Percentiles rank a stretch among this genome's conserved stretches.
These are phyloP conservation scores for Lipomyces mesembrius DNA, from an alignment of 805 yeast genomes.

Conservation along the genomic window DNA sequence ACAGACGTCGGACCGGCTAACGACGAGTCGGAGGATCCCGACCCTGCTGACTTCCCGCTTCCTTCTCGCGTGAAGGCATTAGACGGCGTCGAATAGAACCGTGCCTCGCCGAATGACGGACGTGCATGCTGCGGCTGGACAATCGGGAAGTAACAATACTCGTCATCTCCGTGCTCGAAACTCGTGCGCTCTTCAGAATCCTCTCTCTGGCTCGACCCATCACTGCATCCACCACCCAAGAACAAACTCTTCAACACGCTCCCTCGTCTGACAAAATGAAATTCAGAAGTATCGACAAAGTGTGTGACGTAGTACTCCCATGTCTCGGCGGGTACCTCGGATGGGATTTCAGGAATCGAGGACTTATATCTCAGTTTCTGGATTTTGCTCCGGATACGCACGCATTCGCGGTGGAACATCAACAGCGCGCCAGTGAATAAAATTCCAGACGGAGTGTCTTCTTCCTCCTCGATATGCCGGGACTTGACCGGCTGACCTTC, in stretches of 20 bases:
- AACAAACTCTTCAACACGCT: slow-evolving; percentile 22
- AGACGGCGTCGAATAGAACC: neutral
- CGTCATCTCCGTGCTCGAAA: slow-evolving; percentile 8
- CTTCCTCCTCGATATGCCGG: slow-evolving; percentile 14
- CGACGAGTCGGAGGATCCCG: slow-evolving; percentile 19
- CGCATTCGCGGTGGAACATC: slow-evolving; percentile 32
- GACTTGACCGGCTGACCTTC: neutral
- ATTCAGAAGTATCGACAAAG: slow-evolving; percentile 20
- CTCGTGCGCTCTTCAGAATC: slow-evolving; percentile 3
- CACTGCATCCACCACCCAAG: neutral
- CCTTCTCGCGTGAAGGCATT: neutral
- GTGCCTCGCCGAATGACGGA: neutral
- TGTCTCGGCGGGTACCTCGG: slow-evolving; percentile 32
- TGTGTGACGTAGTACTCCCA: slow-evolving; percentile 33
- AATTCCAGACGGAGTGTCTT: slow-evolving; percentile 28
- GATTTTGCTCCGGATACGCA: slow-evolving; percentile 32
- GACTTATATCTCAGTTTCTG: slow-evolving; percentile 22
- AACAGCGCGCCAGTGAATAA: slow-evolving; percentile 19
- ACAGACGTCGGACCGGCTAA: slow-evolving; percentile 11
- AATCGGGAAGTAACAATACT: slow-evolving; percentile 6
- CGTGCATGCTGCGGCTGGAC: neutral
- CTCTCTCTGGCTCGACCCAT: neutral
- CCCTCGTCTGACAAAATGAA: slow-evolving; percentile 25
- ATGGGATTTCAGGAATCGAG: slow-evolving; percentile 35
- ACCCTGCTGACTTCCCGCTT: neutral